These are phyloP conservation scores for Oleoguttula mirabilis DNA, from an alignment of 495 filamentous ascomycete species.

Conservation along the genomic window DNA sequence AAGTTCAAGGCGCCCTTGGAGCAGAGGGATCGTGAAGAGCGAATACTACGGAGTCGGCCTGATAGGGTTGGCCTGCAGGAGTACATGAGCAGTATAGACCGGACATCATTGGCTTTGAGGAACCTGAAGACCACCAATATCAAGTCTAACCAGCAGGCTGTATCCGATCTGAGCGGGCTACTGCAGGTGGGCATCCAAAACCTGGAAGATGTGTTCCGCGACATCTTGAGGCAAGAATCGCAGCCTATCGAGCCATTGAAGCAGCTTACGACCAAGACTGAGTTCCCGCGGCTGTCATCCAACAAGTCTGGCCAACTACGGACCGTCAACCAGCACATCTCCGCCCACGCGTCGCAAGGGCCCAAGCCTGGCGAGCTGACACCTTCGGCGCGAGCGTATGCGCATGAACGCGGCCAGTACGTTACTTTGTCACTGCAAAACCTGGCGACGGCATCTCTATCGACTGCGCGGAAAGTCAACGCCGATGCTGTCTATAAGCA, in stretches of 20 bases:
- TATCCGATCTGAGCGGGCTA: slow-evolving; percentile 63
- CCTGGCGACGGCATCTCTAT: slow-evolving; percentile 74
- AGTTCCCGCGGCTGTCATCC: slow-evolving; percentile 50
- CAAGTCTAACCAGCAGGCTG: slow-evolving; percentile 79
- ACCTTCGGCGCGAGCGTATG: slow-evolving; percentile 63
- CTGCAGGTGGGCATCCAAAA: slow-evolving; percentile 65
- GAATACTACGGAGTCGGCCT: slow-evolving; percentile 68
- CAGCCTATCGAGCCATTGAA: slow-evolving; percentile 76
- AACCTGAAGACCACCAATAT: slow-evolving; percentile 80
- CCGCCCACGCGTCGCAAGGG: slow-evolving; percentile 39
- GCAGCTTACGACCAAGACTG: slow-evolving; percentile 71
- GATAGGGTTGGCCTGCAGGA: slow-evolving; percentile 67
- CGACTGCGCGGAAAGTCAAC: slow-evolving; percentile 67
- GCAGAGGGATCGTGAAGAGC: slow-evolving; percentile 76
- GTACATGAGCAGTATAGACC: slow-evolving; percentile 80
- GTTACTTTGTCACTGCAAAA: slow-evolving; percentile 68
- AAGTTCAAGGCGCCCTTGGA: slow-evolving; percentile 77
- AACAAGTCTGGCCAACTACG: slow-evolving; percentile 46
- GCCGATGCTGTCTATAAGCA: slow-evolving; percentile 72
- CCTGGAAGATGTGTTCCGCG: slow-evolving; percentile 70
- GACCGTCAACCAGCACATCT: slow-evolving; percentile 46
- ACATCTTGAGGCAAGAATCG: slow-evolving; percentile 58
- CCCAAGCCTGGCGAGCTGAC: slow-evolving; percentile 37
- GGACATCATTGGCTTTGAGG: slow-evolving; percentile 64
- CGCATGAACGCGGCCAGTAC: slow-evolving; percentile 76